phyloP scores from a whole-genome alignment of 345 rosid species.

The Xanthoceras sorbifolium region DNA sequence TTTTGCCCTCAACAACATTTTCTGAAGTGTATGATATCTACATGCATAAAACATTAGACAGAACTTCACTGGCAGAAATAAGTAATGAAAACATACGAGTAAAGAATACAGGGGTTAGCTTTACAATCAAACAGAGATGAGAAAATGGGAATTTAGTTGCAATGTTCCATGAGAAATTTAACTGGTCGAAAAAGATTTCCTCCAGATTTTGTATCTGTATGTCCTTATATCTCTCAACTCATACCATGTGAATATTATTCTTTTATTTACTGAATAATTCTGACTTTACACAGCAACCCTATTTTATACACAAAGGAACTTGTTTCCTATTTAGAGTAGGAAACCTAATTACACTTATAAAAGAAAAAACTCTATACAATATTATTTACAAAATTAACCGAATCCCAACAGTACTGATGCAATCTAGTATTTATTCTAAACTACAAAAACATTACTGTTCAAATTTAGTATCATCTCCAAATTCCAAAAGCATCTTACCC shows the following conservation, averaged over 20 bases:
- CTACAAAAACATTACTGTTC: too few relatives aligned
- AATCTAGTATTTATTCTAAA: too few relatives aligned
- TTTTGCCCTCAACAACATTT: conserved; percentile 82
- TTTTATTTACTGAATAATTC: too few relatives aligned
- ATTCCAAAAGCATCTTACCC: too few relatives aligned
- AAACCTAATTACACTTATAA: too few relatives aligned
- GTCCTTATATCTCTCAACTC: background rate
- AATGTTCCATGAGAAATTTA: background rate
- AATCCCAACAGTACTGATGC: background rate
- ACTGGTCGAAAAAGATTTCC: background rate
- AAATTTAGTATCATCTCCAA: too few relatives aligned
- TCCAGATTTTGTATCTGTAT: background rate
- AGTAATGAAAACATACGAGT: background rate
- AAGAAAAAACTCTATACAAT: too few relatives aligned
- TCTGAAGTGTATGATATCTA: conserved; percentile 78
- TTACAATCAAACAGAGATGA: background rate
- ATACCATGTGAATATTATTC: too few relatives aligned
- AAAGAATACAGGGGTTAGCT: background rate
- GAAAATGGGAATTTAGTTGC: background rate
- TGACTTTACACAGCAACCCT: too few relatives aligned
- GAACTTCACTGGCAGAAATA: conserved; percentile 11
- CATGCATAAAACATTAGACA: conserved; percentile 20
- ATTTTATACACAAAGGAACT: too few relatives aligned
- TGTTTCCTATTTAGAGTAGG: too few relatives aligned
- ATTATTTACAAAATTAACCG: too few relatives aligned